phyloP scores from a whole-genome alignment of 2,329 filamentous ascomycete species.

The Penicillium oxalicum region DNA sequence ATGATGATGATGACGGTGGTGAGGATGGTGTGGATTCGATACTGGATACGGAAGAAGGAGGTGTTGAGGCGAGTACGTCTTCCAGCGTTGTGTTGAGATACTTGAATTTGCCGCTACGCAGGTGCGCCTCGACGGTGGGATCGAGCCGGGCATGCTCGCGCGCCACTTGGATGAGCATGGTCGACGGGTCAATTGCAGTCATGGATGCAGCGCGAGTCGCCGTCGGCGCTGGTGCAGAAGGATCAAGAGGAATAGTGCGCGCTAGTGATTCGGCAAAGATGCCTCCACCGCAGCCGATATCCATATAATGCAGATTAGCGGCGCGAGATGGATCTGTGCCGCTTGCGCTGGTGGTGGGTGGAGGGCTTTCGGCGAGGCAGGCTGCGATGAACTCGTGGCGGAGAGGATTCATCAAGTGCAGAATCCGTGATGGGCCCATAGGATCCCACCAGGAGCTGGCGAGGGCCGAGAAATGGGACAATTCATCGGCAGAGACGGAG shows the following conservation, averaged over 20 bases:
- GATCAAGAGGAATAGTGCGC: slow-evolving; percentile 32
- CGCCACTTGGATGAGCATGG: slow-evolving; percentile 55
- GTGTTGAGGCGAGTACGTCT: slow-evolving; percentile 27
- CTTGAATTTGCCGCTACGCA: slow-evolving; percentile 52
- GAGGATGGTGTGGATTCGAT: too few species aligned
- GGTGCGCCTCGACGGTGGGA: slow-evolving; percentile 52
- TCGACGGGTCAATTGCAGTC: slow-evolving; percentile 43
- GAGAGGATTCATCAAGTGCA: slow-evolving; percentile 97
- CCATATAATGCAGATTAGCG: slow-evolving; percentile 59
- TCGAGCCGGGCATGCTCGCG: slow-evolving; percentile 68
- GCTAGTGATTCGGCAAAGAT: slow-evolving; percentile 76
- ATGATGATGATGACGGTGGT: neutral
- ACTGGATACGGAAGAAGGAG: neutral
- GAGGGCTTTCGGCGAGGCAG: slow-evolving; percentile 57
- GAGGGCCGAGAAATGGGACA: slow-evolving; percentile 90
- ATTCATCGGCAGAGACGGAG: slow-evolving; percentile 80
- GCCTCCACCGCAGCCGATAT: slow-evolving; percentile 91
- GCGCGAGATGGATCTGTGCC: slow-evolving; percentile 8
- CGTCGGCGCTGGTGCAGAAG: slow-evolving; percentile 16
- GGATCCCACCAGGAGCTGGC: slow-evolving; percentile 97
- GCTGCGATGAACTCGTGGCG: slow-evolving; percentile 83
- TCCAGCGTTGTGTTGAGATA: slow-evolving; percentile 79
- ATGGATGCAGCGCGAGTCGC: slow-evolving; percentile 38
- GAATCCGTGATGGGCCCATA: slow-evolving; percentile 79
- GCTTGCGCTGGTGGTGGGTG: slow-evolving; percentile 22